Percentiles rank a stretch among this genome's conserved stretches.
Conservation (phyloP, 345 rosid species). For the Limnanthes douglasii region DNA sequence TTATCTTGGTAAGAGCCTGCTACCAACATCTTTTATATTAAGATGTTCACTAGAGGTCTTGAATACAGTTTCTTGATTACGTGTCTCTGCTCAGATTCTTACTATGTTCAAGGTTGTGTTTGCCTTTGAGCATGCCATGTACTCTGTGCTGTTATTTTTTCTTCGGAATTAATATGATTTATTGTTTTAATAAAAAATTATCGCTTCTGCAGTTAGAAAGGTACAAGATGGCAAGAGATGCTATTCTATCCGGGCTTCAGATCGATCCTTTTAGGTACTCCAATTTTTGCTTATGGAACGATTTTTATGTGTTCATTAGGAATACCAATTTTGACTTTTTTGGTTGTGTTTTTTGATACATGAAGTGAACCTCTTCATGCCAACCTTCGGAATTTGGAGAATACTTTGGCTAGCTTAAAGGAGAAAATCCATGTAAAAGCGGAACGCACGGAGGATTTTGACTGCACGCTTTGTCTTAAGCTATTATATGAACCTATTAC, state of each 20-base stretch:
- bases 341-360: slow-evolving; percentile 21
- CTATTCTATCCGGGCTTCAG: slow-evolving; percentile 77
- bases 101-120: slow-evolving; percentile 5
- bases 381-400: slow-evolving; percentile 54
- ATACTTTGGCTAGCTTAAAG: slow-evolving; percentile 14
- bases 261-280: slow-evolving; percentile 73
- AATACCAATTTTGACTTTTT: slow-evolving; percentile 8
- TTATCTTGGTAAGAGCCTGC: slow-evolving; percentile 42
- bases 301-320: no score
- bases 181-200: no score
- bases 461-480: slow-evolving; percentile 86
- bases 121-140: slow-evolving; percentile 3
- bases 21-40: neutral
- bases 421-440: slow-evolving; percentile 26
- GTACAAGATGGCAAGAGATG: slow-evolving; percentile 64
- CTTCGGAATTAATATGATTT: no score
- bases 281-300: slow-evolving; percentile 3
- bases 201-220: slow-evolving; percentile 62
- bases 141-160: neutral
- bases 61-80: slow-evolving; percentile 2
- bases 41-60: neutral
- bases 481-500: slow-evolving; percentile 79
- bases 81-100: neutral
- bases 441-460: slow-evolving; percentile 74
- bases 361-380: slow-evolving; percentile 69